Base-by-base conservation (phyloP, 805 yeast species). In the Pichia exigua region DNA sequence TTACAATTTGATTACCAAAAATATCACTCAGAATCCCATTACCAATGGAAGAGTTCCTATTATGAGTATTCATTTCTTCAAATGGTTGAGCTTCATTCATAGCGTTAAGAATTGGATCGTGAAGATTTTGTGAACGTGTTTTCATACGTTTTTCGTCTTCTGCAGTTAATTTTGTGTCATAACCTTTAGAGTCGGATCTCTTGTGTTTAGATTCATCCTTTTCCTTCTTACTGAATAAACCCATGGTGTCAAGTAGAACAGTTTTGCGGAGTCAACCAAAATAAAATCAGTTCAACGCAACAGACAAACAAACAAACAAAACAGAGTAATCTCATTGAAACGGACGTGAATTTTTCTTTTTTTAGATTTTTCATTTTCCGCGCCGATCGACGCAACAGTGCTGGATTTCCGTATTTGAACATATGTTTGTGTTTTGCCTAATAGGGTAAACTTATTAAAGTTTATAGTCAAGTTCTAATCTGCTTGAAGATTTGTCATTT, bases 51-150 rank as follows among this genome's bases (percentile, higher is more conserved):
- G 68, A 58, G 47, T 57, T 63, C 61, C 72, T 63, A 43, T 64
- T 65, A 52, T 69, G 73, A 27, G 59, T 60, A 50, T 65, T 67
- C 71, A 73, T 62, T 64, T 78, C 79, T 69, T 94, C 96, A 65
- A 88, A 94, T 10, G 99, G 99, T 73, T 94, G 98, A 10, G 85
- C 92, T 68, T 92, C 98, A 64, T 86, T 90, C 45, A 94, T 95
- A 3, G 99, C 99, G 39, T 85, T 77, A 56, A 94, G 72, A 54
- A 94, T 83, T n/a, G 97, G 97, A 70, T 90, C 97, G 59, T 85
- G 88, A 32, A 85, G 81, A 50, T 85, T 79, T 42, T 81, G 82
- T 1, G 89, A 76, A 60, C 86, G 78, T 60, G 79, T 73, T 62
- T 85, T 84, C 60, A 79, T 76, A 54, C 80, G 71, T 46, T 72